Base-by-base conservation (phyloP, 208 protist species). In the Trypanosoma grayi region DNA sequence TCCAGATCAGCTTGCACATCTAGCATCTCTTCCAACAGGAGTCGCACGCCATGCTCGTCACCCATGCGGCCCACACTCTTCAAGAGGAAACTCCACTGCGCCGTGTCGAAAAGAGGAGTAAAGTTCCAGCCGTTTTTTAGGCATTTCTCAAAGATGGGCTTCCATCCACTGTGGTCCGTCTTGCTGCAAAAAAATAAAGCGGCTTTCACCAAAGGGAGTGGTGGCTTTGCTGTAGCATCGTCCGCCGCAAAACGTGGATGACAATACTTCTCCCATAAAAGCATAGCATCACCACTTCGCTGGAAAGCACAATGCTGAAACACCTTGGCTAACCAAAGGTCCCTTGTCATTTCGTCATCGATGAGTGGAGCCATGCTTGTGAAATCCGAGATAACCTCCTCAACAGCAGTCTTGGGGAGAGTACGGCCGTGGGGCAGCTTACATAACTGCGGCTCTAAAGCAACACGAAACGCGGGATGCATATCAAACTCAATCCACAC, bases 271-370 rank as follows among this genome's bases (percentile, higher is more conserved):
- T 92, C 77, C 85, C 88, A 95, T 46, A 92, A 63, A 54, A 34
- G 39, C 78, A 92, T 83, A 27, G 74, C 88, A 59, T 77, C 78
- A 11, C 77, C 81, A 27, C 66, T 77, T 54, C 85, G 67, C 45
- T 85, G 77, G 41, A 92, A 90, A 24, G 79, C 88, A 61, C 88
- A 92, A 75, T 92, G 88, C 56, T 95, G 88, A 43, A 91, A 75
- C 0, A 95, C 61, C 60, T 95, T 95, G 16, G 83, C 85, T 3
- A 95, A 69, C 85, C 88, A 95, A 40, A 75, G 73, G 62, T 95
- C 85, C 16, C 78, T 66, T 11, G 77, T 82, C 7, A 50, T 31
- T 47, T 73, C 69, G 58, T 95, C 85, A 25, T 87, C 83, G 22
- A 95, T 80, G 18, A 90, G 75, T 5, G 63, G 81, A 28, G 77